Conservation (phyloP, 257 asterid species). For the Anisodus acutangulus region DNA sequence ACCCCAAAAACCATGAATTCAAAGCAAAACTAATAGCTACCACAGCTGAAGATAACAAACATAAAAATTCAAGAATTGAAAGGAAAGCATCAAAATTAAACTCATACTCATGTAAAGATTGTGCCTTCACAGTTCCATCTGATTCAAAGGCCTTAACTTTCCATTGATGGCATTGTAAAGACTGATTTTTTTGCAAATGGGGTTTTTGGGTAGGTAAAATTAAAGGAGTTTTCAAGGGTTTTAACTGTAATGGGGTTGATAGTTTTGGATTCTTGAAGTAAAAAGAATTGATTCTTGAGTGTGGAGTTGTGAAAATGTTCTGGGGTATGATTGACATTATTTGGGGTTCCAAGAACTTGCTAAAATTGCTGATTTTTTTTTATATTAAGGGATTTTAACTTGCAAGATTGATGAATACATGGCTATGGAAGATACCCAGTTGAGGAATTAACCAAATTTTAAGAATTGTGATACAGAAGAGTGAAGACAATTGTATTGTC, state of each 20-base stretch:
- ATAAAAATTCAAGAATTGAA: slow-evolving; percentile 63
- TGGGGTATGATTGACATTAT: slow-evolving; percentile 58
- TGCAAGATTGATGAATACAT: slow-evolving; percentile 9
- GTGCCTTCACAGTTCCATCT: slow-evolving; percentile 33
- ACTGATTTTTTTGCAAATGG: slow-evolving; percentile 36
- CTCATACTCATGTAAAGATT: slow-evolving; percentile 22
- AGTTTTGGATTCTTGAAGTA: slow-evolving; percentile 9
- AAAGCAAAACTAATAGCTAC: slow-evolving; percentile 53
- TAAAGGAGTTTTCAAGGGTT: slow-evolving; percentile 42
- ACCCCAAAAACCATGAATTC: slow-evolving; percentile 40
- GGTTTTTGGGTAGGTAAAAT: slow-evolving; percentile 32
- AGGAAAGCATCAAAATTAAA: slow-evolving; percentile 63
- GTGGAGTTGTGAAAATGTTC: slow-evolving; percentile 39
- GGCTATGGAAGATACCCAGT: background rate
- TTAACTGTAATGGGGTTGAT: slow-evolving; percentile 26
- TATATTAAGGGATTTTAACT: background rate
- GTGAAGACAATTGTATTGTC: background rate
- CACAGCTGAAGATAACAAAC: slow-evolving; percentile 64
- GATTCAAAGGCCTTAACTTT: slow-evolving; percentile 42
- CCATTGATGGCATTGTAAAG: slow-evolving; percentile 31
- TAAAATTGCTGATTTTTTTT: background rate
- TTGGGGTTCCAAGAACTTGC: slow-evolving; percentile 6
- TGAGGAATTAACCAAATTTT: background rate
- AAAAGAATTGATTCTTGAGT: slow-evolving; percentile 26
- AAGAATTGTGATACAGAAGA: background rate